A percentile compares a stretch with the other conserved stretches of the same genome.
phyloP scores from a whole-genome alignment of 345 rosid species.

The Ceriops zippeliana region DNA sequence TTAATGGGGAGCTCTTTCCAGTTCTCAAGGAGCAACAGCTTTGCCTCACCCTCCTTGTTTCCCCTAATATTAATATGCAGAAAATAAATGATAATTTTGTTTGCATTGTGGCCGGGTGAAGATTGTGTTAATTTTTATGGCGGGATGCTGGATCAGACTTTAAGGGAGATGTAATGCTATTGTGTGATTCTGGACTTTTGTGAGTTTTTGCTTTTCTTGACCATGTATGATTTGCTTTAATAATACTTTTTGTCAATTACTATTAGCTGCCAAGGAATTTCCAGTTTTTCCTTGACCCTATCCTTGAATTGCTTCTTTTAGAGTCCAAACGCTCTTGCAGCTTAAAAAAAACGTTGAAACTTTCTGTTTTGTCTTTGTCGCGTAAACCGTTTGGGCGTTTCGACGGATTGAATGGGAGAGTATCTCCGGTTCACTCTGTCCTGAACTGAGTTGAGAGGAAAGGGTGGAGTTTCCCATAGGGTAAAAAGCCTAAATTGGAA shows the following conservation, averaged over 20 bases:
- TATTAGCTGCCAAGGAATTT: neutral
- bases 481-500: no score
- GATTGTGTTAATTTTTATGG: neutral
- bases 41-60: neutral
- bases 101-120: neutral
- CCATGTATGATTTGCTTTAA: neutral
- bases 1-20: slow-evolving; percentile 20
- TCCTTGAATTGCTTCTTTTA: no score
- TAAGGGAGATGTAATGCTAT: slow-evolving; percentile 16
- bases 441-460: no score
- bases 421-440: no score
- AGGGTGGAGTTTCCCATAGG: no score
- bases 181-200: slow-evolving; percentile 9
- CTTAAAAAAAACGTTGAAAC: no score
- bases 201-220: slow-evolving; percentile 1
- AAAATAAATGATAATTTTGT: slow-evolving; percentile 16
- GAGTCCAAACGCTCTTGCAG: no score
- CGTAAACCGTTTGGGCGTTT: no score
- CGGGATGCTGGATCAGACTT: slow-evolving; percentile 17
- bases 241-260: neutral
- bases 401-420: no score
- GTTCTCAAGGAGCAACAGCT: slow-evolving; percentile 1
- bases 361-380: no score
- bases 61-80: neutral
- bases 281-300: no score